Conservation (phyloP, 1,284 basidiomycete species). For the Microstroma glucosiphilum region DNA sequence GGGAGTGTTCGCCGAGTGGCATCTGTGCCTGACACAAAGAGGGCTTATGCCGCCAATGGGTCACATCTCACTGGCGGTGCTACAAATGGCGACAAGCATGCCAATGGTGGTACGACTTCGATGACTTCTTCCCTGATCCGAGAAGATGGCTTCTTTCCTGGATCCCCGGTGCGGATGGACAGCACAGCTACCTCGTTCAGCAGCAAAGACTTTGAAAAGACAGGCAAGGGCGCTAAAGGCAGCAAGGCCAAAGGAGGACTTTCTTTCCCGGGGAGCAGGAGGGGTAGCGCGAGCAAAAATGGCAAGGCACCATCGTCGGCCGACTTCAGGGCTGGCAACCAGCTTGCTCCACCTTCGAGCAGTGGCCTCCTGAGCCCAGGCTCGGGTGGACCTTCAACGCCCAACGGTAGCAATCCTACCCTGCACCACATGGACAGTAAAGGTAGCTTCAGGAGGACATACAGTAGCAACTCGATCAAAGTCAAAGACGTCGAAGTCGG, state of each 20-base stretch:
- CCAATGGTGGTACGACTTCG: constrained; percentile 5
- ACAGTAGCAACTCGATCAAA: constrained; percentile 96
- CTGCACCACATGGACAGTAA: constrained; percentile 50
- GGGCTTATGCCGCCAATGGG: constrained; percentile 4
- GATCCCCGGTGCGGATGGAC: constrained; percentile 44
- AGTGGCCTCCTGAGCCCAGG: constrained; percentile 57
- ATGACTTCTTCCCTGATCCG: neutral
- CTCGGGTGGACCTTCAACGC: constrained; percentile 62
- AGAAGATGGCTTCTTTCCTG: constrained; percentile 31
- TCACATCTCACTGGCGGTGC: constrained; percentile 54
- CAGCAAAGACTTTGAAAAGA: constrained; percentile 45
- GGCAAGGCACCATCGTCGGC: neutral
- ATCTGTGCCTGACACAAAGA: constrained; percentile 1
- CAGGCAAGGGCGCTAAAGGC: constrained; percentile 11
- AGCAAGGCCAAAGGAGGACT: constrained; percentile 29
- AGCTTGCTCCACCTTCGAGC: constrained; percentile 16
- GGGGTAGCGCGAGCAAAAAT: neutral
- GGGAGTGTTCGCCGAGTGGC: constrained; percentile 4
- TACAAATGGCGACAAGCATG: constrained; percentile 18
- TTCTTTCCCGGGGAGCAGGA: constrained; percentile 8
- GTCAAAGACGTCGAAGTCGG: constrained; percentile 57
- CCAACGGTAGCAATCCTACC: constrained; percentile 59
- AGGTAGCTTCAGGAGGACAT: constrained; percentile 75
- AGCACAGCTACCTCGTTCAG: constrained; percentile 41
- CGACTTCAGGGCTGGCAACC: constrained; percentile 2